A percentile compares a stretch with the other conserved stretches of the same genome.
Conservation (phyloP, 2,329 filamentous ascomycete species). For the Diaporthe citri region DNA sequence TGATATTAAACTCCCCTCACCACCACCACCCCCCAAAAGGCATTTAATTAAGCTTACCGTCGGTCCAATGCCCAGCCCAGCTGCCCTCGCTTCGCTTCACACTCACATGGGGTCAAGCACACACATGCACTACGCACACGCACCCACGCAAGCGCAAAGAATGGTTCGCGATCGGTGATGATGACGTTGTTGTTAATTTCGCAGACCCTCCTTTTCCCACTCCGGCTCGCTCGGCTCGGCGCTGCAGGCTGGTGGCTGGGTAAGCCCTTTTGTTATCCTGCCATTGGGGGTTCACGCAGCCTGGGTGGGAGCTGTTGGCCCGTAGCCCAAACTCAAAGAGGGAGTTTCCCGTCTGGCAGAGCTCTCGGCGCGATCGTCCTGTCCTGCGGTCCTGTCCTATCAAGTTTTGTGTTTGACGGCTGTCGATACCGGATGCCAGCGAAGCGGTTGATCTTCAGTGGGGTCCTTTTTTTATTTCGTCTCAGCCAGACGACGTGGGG, state of each 20-base stretch:
- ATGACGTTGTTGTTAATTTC: slow-evolving; percentile 20
- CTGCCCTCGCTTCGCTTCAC: slow-evolving; percentile 13
- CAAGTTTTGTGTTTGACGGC: background rate
- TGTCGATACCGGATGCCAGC: slow-evolving; percentile 18
- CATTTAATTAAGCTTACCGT: slow-evolving; percentile 30
- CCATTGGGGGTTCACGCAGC: background rate
- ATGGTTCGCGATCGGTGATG: background rate
- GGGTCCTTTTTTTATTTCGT: background rate
- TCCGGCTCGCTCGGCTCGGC: slow-evolving; percentile 26
- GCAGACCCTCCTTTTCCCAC: background rate
- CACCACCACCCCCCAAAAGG: background rate
- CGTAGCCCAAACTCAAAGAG: slow-evolving; percentile 21
- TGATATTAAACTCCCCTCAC: slow-evolving; percentile 23
- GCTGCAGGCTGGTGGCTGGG: slow-evolving; percentile 22
- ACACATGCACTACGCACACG: background rate
- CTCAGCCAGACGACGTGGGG: slow-evolving; percentile 19
- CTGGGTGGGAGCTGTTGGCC: background rate
- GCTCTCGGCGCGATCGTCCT: slow-evolving; percentile 16
- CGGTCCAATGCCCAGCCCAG: slow-evolving; percentile 22
- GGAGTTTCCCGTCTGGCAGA: background rate
- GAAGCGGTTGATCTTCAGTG: slow-evolving; percentile 15
- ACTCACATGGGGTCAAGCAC: background rate
- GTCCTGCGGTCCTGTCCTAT: background rate
- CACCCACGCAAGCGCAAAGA: background rate
- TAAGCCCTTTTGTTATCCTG: background rate